Conservation (phyloP, 306 rosid species). For the Fagus crenata region DNA sequence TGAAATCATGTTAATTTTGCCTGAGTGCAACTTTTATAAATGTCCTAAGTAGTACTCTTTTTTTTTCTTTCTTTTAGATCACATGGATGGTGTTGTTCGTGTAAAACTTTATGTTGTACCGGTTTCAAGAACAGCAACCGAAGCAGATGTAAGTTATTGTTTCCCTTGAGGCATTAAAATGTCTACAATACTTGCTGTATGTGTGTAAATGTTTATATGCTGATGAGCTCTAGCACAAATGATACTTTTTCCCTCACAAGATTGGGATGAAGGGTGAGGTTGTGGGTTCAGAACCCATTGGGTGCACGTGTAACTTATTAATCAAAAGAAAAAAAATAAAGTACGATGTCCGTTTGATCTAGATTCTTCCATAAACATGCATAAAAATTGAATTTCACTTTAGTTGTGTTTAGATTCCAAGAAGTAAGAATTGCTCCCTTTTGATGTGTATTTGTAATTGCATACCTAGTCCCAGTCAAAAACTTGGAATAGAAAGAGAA, state of each 20-base stretch:
- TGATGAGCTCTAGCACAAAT: neutral
- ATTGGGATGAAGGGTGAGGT: too few relatives aligned
- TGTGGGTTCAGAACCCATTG: too few relatives aligned
- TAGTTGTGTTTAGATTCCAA: slow-evolving; percentile 13
- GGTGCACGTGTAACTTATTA: too few relatives aligned
- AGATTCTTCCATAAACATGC: neutral
- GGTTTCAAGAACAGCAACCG: slow-evolving; percentile 65
- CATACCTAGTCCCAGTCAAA: neutral
- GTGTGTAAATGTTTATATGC: neutral
- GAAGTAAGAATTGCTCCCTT: slow-evolving; percentile 7
- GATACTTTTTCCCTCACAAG: too few relatives aligned
- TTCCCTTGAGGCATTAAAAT: slow-evolving; percentile 6
- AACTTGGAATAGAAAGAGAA: neutral
- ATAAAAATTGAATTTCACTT: neutral
- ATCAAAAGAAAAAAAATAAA: too few relatives aligned
- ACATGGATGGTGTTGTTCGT: slow-evolving; percentile 34
- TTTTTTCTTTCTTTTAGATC: slow-evolving; percentile 44
- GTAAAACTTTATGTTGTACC: slow-evolving; percentile 78
- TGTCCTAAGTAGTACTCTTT: neutral
- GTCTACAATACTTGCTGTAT: slow-evolving; percentile 1
- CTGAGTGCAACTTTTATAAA: neutral
- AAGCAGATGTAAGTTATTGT: slow-evolving; percentile 56
- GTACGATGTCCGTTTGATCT: slow-evolving; percentile 7
- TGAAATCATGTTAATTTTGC: neutral
- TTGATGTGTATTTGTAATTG: slow-evolving; percentile 1